Percentiles rank a stretch among this genome's conserved stretches.
Conservation (phyloP, 768 basidiomycete genomes). For the Dioszegia hungarica region DNA sequence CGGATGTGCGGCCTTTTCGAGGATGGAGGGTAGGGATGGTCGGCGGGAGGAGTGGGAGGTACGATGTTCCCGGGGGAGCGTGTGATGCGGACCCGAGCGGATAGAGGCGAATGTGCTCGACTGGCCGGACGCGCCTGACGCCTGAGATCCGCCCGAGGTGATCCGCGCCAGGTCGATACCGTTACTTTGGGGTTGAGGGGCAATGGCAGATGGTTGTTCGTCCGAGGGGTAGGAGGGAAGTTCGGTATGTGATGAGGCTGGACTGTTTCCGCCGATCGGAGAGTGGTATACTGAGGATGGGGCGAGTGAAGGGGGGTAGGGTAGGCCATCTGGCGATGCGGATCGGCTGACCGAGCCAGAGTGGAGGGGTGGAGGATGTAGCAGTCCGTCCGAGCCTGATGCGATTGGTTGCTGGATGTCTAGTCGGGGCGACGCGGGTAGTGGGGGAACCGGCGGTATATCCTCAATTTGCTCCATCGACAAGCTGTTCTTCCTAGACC, state of each 20-base stretch:
- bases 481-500: slow-evolving; percentile 9
- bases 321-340: neutral
- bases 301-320: neutral
- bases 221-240: neutral
- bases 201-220: neutral
- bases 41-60: slow-evolving; percentile 36
- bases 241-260: neutral
- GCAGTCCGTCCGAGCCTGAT: neutral
- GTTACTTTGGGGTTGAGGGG: too few species aligned
- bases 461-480: slow-evolving; percentile 1
- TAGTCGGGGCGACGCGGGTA: neutral
- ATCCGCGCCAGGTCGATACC: neutral
- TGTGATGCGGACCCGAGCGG: neutral
- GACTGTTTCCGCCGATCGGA: neutral
- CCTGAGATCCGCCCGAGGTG: neutral
- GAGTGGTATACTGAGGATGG: slow-evolving; percentile 3
- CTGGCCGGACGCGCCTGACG: neutral
- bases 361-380: neutral
- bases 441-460: slow-evolving; percentile 1
- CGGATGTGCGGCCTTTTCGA: slow-evolving; percentile 51
- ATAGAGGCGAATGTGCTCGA: neutral
- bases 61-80: slow-evolving; percentile 3
- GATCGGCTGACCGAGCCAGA: neutral
- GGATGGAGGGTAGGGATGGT: slow-evolving; percentile 51
- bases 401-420: neutral